A percentile compares a stretch with the other conserved stretches of the same genome.
Evolutionary conservation across 2,329 filamentous ascomycete species (phyloP).

Genomic region (Tympanopsis confertula): DNA sequence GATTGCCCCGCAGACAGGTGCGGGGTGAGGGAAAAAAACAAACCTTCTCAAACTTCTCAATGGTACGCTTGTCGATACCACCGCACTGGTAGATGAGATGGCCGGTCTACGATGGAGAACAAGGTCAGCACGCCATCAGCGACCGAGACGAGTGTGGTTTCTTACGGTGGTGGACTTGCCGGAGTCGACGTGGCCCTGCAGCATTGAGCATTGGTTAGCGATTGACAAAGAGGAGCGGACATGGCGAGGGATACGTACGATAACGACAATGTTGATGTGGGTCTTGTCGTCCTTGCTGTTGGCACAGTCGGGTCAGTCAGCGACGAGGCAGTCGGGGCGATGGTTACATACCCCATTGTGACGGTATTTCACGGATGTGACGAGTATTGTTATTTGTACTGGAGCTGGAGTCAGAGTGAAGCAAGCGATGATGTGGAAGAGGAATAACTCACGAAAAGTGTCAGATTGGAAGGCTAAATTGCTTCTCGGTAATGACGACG

Average conservation of each 20-base stretch:
- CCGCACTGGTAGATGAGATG: constrained; percentile 99
- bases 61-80: constrained; percentile 99
- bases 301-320: neutral
- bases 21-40: constrained; percentile 8
- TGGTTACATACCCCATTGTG: constrained; percentile 23
- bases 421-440: neutral
- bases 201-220: constrained; percentile 10
- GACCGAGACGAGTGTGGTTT: constrained; percentile 8
- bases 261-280: constrained; percentile 97
- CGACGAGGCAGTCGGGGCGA: constrained; percentile 2
- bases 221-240: constrained; percentile 9
- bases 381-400: constrained; percentile 4
- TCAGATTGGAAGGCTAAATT: constrained; percentile 13
- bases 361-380: constrained; percentile 9
- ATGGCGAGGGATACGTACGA: constrained; percentile 37
- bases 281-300: constrained; percentile 85
- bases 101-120: constrained; percentile 39
- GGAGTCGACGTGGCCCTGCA: constrained; percentile 82
- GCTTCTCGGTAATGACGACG: constrained; percentile 26
- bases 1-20: constrained; percentile 10
- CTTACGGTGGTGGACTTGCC: constrained; percentile 97
- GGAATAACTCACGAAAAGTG: constrained; percentile 3
- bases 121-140: constrained; percentile 8
- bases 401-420: neutral
- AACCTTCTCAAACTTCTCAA: constrained; percentile 99